Conservation (phyloP, 352 stramenopile genomes). For the Phytophthora lateralis region DNA sequence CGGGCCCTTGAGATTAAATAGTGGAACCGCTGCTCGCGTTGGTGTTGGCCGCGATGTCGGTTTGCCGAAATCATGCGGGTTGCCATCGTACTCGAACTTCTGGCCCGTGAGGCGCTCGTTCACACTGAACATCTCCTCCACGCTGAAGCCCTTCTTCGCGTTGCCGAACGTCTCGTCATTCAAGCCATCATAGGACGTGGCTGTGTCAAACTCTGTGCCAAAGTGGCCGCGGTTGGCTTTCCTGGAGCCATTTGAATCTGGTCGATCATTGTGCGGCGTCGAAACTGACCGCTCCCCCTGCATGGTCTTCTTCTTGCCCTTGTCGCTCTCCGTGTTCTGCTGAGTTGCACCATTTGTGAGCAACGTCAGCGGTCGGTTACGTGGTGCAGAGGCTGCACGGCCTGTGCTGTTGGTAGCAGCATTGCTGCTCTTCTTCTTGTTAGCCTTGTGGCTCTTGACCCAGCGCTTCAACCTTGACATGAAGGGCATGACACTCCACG, state of each 20-base stretch:
- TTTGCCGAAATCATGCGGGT: constrained; percentile 94
- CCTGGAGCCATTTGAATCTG: constrained; percentile 41
- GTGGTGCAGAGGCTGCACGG: constrained; percentile 73
- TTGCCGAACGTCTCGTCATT: constrained; percentile 90
- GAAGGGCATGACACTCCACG: constrained; percentile 94
- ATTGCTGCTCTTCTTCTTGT: constrained; percentile 59
- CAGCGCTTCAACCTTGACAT: constrained; percentile 90
- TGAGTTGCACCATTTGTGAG: constrained; percentile 45
- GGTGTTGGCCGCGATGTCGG: constrained; percentile 28
- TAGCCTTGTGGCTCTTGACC: constrained; percentile 81
- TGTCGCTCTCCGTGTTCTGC: constrained; percentile 13
- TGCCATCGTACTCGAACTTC: constrained; percentile 95
- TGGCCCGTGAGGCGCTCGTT: constrained; percentile 92
- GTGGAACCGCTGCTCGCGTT: constrained; percentile 31
- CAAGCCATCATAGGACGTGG: constrained; percentile 85
- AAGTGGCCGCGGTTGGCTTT: constrained; percentile 72
- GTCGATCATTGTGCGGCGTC: constrained; percentile 64
- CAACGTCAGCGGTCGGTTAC: constrained; percentile 62
- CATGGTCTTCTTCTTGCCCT: constrained; percentile 42
- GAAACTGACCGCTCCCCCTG: constrained; percentile 67
- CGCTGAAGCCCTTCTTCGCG: constrained; percentile 78
- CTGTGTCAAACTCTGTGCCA: constrained; percentile 80
- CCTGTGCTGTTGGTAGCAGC: constrained; percentile 46
- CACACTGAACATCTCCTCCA: constrained; percentile 96
- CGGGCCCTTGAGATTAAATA: constrained; percentile 62